A percentile compares a stretch with the other conserved stretches of the same genome.
phyloP scores from a whole-genome alignment of 2,329 filamentous ascomycete genomes.

The Aspergillus sp. region DNA sequence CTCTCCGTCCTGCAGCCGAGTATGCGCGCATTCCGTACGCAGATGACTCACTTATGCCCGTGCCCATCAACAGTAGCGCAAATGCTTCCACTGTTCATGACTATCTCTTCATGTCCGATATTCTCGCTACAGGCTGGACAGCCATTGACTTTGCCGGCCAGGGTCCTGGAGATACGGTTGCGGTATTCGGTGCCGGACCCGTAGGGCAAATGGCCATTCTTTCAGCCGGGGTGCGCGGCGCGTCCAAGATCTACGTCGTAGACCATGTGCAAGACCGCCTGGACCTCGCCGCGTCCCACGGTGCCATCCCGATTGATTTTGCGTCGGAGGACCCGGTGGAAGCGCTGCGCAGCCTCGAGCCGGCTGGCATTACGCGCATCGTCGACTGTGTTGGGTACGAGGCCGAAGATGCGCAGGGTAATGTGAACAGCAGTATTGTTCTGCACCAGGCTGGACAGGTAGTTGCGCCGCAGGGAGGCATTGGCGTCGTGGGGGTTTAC shows the following conservation, averaged over 20 bases:
- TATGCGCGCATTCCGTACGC: slow-evolving; percentile 20
- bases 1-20: slow-evolving; percentile 9
- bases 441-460: background rate
- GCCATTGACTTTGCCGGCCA: slow-evolving; percentile 52
- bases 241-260: slow-evolving; percentile 61
- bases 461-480: background rate
- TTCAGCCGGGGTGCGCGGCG: slow-evolving; percentile 60
- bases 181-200: slow-evolving; percentile 64
- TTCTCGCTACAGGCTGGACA: slow-evolving; percentile 30
- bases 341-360: slow-evolving; percentile 58
- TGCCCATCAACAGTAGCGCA: slow-evolving; percentile 8
- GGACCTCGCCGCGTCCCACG: slow-evolving; percentile 60
- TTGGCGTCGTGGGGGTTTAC: background rate
- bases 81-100: slow-evolving; percentile 13
- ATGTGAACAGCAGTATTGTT: background rate
- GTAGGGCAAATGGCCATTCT: slow-evolving; percentile 68
- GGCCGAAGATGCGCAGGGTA: slow-evolving; percentile 45
- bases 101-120: slow-evolving; percentile 11
- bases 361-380: slow-evolving; percentile 58
- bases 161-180: slow-evolving; percentile 60
- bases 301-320: slow-evolving; percentile 62
- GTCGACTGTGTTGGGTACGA: slow-evolving; percentile 69
- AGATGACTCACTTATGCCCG: slow-evolving; percentile 16
- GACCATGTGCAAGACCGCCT: slow-evolving; percentile 63
- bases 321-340: slow-evolving; percentile 56